phyloP scores from a whole-genome alignment of 306 rosid species.

The Malus sieversii region DNA sequence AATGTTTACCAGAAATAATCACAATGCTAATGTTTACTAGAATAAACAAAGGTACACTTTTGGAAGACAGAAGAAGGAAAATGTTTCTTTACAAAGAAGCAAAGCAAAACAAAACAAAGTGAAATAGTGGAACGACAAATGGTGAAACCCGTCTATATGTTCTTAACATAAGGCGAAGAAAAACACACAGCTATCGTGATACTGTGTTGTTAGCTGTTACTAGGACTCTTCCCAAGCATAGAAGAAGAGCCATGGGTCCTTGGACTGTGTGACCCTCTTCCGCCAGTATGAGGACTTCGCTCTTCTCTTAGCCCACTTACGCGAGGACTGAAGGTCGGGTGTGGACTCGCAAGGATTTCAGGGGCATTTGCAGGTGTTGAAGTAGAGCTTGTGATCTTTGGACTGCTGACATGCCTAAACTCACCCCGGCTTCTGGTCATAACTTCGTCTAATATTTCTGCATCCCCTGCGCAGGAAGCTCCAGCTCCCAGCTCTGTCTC shows the following conservation, averaged over 20 bases:
- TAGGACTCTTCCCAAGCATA: slow-evolving; percentile 65
- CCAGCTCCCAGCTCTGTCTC: slow-evolving; percentile 67
- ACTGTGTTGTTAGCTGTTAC: slow-evolving; percentile 34
- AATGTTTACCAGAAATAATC: background rate
- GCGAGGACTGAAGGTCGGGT: slow-evolving; percentile 47
- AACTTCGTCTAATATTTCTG: slow-evolving; percentile 77
- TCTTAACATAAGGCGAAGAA: background rate
- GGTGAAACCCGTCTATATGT: slow-evolving; percentile 1
- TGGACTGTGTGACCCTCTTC: slow-evolving; percentile 58
- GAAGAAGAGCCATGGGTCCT: slow-evolving; percentile 34
- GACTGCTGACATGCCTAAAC: slow-evolving; percentile 73
- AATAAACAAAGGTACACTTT: background rate
- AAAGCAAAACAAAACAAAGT: slow-evolving; percentile 15
- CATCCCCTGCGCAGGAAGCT: slow-evolving; percentile 52
- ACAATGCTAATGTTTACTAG: background rate
- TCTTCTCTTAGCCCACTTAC: slow-evolving; percentile 42
- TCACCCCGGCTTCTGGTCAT: slow-evolving; percentile 93
- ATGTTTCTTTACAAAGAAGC: slow-evolving; percentile 27
- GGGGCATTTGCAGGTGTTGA: slow-evolving; percentile 54
- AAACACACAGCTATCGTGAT: background rate
- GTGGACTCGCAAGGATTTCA: slow-evolving; percentile 48
- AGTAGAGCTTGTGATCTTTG: slow-evolving; percentile 71
- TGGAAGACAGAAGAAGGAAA: background rate
- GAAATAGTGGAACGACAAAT: background rate
- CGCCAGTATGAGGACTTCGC: slow-evolving; percentile 60